Evolutionary conservation across 306 rosid genomes (phyloP).

Genomic region (Rosa chinensis): DNA sequence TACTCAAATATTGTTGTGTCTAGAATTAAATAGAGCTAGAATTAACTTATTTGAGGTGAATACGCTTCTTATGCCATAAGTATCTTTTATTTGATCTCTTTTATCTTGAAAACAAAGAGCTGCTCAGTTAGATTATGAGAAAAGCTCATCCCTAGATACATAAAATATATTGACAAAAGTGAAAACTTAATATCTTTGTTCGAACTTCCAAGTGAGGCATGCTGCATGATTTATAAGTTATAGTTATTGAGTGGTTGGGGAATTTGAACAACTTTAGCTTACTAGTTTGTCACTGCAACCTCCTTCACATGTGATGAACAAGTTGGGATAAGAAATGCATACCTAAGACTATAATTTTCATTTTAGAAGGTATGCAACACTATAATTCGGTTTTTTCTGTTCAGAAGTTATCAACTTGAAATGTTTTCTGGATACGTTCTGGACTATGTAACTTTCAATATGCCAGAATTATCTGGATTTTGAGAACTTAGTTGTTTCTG

Average conservation of each 20-base stretch:
- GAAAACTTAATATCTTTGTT: background rate
- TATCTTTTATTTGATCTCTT: background rate
- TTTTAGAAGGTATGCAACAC: background rate
- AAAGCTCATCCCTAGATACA: background rate
- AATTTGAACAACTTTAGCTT: background rate
- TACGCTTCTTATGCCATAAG: background rate
- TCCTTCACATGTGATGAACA: background rate
- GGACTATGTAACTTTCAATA: background rate
- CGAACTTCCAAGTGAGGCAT: background rate
- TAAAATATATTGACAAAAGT: background rate
- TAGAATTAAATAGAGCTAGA: background rate
- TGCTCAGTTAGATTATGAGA: constrained; percentile 1
- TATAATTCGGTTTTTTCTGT: background rate
- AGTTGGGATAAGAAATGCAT: background rate
- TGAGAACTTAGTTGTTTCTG: background rate
- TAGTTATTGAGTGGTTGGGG: background rate
- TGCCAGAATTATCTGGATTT: background rate
- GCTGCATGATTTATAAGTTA: background rate
- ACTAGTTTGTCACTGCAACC: background rate
- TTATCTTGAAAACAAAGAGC: background rate
- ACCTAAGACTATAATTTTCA: background rate
- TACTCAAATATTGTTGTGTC: background rate
- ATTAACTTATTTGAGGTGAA: background rate
- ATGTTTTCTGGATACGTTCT: background rate
- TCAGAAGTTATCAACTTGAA: background rate